phyloP scores from a whole-genome alignment of 2,329 filamentous ascomycete species.

The Tolypocladium album region DNA sequence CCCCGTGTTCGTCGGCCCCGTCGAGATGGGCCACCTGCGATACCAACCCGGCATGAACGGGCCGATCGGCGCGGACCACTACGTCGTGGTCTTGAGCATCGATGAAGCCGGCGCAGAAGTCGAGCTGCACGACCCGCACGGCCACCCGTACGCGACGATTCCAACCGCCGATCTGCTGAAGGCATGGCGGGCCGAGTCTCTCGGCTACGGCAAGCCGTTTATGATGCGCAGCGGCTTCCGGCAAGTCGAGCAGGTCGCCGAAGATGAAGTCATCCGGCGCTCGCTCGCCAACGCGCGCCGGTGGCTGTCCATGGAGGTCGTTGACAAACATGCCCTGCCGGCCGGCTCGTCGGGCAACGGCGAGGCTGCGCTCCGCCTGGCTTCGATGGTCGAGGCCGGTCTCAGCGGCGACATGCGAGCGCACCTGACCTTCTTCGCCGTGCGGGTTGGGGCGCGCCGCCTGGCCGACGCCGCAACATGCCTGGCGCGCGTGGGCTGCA shows the following conservation, averaged over 20 bases:
- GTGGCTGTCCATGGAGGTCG: conserved; percentile 2
- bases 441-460: conserved; percentile 7
- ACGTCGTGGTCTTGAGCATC: conserved; percentile 6
- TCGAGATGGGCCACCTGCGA: conserved; percentile 8
- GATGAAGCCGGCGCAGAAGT: conserved; percentile 1
- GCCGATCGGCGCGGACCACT: conserved; percentile 8
- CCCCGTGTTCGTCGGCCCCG: conserved; percentile 8
- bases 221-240: conserved; percentile 8
- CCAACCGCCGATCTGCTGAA: conserved; percentile 6
- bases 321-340: conserved; percentile 3
- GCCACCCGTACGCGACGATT: conserved; percentile 7
- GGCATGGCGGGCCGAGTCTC: conserved; percentile 7
- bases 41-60: conserved; percentile 6
- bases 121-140: conserved; percentile 8
- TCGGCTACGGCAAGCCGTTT: conserved; percentile 8
- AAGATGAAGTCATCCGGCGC: conserved; percentile 8
- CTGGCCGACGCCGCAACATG: conserved; percentile 7
- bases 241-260: conserved; percentile 2
- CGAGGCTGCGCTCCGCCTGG: conserved; percentile 4
- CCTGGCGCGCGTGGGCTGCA: conserved; percentile 4
- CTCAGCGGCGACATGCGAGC: conserved; percentile 1
- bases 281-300: conserved; percentile 4
- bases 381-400: conserved; percentile 3
- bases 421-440: conserved; percentile 5
- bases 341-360: conserved; percentile 5